Percentiles rank a stretch among this genome's conserved stretches.
Conservation (phyloP, 495 filamentous ascomycete species). For the Aspergillus sclerotioniger region DNA sequence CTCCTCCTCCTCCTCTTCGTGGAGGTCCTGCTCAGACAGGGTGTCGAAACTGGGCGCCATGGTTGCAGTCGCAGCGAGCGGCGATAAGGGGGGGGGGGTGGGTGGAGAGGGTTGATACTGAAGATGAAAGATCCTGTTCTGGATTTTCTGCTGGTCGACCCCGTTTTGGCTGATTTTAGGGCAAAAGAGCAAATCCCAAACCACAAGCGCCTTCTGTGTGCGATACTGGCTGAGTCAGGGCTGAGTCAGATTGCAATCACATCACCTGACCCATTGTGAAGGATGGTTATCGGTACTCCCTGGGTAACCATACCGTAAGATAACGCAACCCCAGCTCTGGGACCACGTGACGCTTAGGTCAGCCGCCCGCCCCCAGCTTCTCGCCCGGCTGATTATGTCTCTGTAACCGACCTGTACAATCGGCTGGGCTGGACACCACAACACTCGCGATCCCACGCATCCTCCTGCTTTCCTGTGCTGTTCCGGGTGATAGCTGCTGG, state of each 20-base stretch:
- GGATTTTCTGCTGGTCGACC: constrained; percentile 26
- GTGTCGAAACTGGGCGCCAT: constrained; percentile 76
- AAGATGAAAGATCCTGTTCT: constrained; percentile 19
- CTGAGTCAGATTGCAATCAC: constrained; percentile 19
- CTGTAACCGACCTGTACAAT: constrained; percentile 15
- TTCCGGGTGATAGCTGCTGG: constrained; percentile 17
- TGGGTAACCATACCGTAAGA: no score
- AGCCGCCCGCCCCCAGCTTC: constrained; percentile 6
- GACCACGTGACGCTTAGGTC: constrained; percentile 4
- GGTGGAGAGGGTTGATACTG: constrained; percentile 12
- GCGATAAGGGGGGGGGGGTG: constrained; percentile 25
- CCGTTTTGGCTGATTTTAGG: constrained; percentile 38
- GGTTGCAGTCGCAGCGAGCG: constrained; percentile 29
- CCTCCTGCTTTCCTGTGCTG: constrained; percentile 12
- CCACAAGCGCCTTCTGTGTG: constrained; percentile 36
- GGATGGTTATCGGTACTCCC: no score
- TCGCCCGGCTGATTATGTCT: constrained; percentile 7
- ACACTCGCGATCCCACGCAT: constrained; percentile 20
- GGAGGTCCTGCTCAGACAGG: constrained; percentile 73
- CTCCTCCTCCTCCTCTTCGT: constrained; percentile 86
- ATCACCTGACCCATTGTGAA: background rate
- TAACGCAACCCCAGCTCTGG: background rate
- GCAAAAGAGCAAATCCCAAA: constrained; percentile 38
- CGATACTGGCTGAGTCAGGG: constrained; percentile 33
- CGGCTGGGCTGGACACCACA: constrained; percentile 16